Base-by-base conservation (phyloP, 2,329 filamentous ascomycete species). In the Fusarium albosuccineum region DNA sequence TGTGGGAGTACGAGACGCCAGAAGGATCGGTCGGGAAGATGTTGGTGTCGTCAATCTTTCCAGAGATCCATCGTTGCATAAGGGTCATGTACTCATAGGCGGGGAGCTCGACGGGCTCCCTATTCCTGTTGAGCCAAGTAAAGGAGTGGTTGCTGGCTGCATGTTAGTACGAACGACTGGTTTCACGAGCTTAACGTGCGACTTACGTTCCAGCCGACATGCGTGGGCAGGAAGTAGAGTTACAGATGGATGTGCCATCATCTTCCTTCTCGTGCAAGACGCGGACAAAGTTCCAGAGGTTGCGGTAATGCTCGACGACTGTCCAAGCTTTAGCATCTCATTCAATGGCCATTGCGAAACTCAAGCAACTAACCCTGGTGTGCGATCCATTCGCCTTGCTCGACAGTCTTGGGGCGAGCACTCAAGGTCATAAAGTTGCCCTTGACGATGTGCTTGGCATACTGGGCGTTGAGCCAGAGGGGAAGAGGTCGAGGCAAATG, bases 401-500 rank as follows among this genome's bases (percentile, higher is more conserved):
- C 95, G 50, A 98, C 92, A 64, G 96, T 94, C 82, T 95, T 94
- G 27, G 95, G 95, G 76, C 94, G 92, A 51, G 94, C 93, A 74
- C 95, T 97, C 65, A 98, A 82, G n/a, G 95, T 97, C 91, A 97
- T 93, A 77, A 98, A 97, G 82, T 97, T 98, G 58, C 95, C 95
- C 83, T 96, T 97, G 75, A 97, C 94, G 70, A 97, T 97, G 76
- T 97, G 89, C 77, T 91, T 92, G 59, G 92, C 91, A 76, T 92
- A 91, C 67, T 88, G 83, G 52, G 91, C 86, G 74, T 92, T 91
- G 73, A 94, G 88, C 89, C 92, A 94, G 45, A 74, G 65, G 40
- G 92, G 92, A 62, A 89, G 82, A 33, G 87, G 87, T 40, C 87
- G 85, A 61, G 90, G 90, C 62, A 92, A 82, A 70, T 90, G 88